Conservation (phyloP, 208 protist genomes). For the Leishmania aethiopica region DNA sequence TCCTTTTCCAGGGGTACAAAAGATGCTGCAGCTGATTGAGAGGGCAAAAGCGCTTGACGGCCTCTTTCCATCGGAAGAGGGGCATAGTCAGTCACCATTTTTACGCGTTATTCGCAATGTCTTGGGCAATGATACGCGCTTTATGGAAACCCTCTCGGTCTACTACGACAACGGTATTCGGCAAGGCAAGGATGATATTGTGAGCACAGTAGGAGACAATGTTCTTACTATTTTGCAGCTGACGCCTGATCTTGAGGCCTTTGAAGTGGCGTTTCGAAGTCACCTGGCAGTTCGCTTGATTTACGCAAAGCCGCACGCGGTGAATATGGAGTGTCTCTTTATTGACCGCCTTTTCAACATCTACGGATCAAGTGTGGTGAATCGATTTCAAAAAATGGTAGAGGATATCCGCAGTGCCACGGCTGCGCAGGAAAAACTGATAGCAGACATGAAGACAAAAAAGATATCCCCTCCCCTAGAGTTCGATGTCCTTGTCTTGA, state of each 20-base stretch:
- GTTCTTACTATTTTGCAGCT: slow-evolving; percentile 58
- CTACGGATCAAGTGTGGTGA: slow-evolving; percentile 50
- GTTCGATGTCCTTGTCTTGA: slow-evolving; percentile 71
- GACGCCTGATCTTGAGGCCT: slow-evolving; percentile 62
- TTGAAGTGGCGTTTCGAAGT: slow-evolving; percentile 63
- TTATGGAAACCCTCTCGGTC: slow-evolving; percentile 55
- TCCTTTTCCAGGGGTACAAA: slow-evolving; percentile 20
- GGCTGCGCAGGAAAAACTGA: slow-evolving; percentile 22
- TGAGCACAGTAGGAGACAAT: slow-evolving; percentile 31
- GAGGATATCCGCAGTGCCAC: slow-evolving; percentile 48
- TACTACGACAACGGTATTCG: slow-evolving; percentile 66
- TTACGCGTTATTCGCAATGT: slow-evolving; percentile 33
- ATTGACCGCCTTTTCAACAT: slow-evolving; percentile 55
- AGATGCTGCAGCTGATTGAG: slow-evolving; percentile 30
- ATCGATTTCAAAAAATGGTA: slow-evolving; percentile 75
- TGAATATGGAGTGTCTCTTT: slow-evolving; percentile 48
- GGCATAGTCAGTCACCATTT: slow-evolving; percentile 19
- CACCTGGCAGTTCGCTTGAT: slow-evolving; percentile 63
- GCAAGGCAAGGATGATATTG: slow-evolving; percentile 17
- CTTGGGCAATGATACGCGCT: slow-evolving; percentile 42
- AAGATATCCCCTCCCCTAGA: slow-evolving; percentile 45
- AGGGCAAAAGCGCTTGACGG: slow-evolving; percentile 24
- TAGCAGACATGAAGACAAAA: slow-evolving; percentile 28
- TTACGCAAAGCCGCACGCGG: slow-evolving; percentile 46
- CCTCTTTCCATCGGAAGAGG: slow-evolving; percentile 21